A percentile compares a stretch with the other conserved stretches of the same genome.
Conservation (phyloP, 805 yeast genomes). For the Myxozyma neotropica region DNA sequence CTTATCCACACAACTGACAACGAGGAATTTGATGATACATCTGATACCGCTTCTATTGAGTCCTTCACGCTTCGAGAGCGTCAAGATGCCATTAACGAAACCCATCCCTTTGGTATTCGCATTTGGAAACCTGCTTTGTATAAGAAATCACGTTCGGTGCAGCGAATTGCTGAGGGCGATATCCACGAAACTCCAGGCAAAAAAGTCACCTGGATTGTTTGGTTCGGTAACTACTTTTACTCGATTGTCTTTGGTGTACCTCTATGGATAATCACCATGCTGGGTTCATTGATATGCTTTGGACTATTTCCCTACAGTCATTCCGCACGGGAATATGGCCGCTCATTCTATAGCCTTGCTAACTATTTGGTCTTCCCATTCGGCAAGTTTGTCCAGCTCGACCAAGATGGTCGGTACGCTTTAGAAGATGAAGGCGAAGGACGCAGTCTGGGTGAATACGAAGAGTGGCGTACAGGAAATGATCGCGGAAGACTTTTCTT, state of each 20-base stretch:
- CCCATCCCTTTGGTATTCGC: slow-evolving; percentile 98
- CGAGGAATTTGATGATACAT: slow-evolving; percentile 42
- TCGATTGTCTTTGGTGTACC: slow-evolving; percentile 68
- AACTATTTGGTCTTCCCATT: slow-evolving; percentile 80
- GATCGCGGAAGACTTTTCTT: slow-evolving; percentile 79
- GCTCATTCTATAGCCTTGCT: slow-evolving; percentile 62
- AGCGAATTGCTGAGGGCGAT: slow-evolving; percentile 87
- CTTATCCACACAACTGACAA: slow-evolving; percentile 35
- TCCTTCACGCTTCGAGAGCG: slow-evolving; percentile 87
- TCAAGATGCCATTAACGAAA: slow-evolving; percentile 92
- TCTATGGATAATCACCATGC: slow-evolving; percentile 55
- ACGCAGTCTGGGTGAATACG: slow-evolving; percentile 71
- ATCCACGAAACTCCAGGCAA: slow-evolving; percentile 72
- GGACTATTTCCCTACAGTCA: slow-evolving; percentile 46
- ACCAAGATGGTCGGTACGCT: slow-evolving; percentile 75
- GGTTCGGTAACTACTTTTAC: slow-evolving; percentile 74
- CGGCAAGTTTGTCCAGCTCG: slow-evolving; percentile 82
- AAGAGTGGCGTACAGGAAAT: slow-evolving; percentile 72
- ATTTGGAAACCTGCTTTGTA: slow-evolving; percentile 98
- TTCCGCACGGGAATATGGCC: slow-evolving; percentile 64
- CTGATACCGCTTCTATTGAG: slow-evolving; percentile 58
- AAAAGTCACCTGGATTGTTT: slow-evolving; percentile 62
- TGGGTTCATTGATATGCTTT: slow-evolving; percentile 33
- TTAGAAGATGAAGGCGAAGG: slow-evolving; percentile 91
- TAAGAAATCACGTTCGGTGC: slow-evolving; percentile 89